Evolutionary conservation across 75 land plant species (phyloP).

Genomic region (Cryptomeria japonica): DNA sequence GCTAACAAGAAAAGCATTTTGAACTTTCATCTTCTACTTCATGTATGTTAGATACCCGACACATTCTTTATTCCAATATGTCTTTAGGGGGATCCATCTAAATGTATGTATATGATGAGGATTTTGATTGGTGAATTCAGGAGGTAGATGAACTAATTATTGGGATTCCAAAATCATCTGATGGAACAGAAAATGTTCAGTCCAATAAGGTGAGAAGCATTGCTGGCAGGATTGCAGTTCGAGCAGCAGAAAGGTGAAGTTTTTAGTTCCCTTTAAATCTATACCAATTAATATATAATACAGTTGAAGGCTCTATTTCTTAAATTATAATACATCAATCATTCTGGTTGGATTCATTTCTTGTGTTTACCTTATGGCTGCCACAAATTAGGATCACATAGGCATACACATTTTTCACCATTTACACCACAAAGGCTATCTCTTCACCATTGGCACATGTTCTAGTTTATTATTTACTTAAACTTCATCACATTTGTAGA

Average conservation of each 20-base stretch:
- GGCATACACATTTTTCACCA: not conserved
- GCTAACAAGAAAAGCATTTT: not conserved
- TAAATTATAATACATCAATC: not conserved
- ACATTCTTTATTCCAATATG: not conserved
- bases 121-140: conserved; percentile 27
- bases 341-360: not conserved
- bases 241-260: conserved; percentile 77
- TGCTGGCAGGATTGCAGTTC: conserved; percentile 86
- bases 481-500: not conserved
- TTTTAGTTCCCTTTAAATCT: not conserved
- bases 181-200: conserved; percentile 82
- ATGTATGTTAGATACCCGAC: not conserved
- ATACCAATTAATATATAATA: not conserved
- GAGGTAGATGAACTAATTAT: conserved; percentile 90
- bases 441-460: not conserved
- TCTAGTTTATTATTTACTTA: not conserved
- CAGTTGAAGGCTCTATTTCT: not conserved
- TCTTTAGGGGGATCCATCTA: not conserved
- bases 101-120: not conserved
- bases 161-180: conserved; percentile 74
- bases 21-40: not conserved
- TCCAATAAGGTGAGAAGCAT: conserved; percentile 84
- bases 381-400: not conserved
- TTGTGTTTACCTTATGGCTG: not conserved
- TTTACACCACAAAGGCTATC: not conserved